These are phyloP conservation scores for Alternaria sp. DNA, from an alignment of 2,329 filamentous ascomycete species.

Conservation along the genomic window DNA sequence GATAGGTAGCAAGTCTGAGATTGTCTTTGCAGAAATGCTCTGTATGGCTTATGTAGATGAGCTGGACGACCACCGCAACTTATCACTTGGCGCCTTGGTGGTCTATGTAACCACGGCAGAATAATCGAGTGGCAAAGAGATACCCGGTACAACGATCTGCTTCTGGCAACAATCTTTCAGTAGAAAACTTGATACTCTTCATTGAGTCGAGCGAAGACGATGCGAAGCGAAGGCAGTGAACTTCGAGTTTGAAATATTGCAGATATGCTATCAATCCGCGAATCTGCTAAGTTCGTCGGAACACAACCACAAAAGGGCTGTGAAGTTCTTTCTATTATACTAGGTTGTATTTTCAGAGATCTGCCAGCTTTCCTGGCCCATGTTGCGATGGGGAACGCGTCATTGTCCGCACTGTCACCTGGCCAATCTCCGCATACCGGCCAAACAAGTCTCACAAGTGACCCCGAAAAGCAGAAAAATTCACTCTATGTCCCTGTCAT, in stretches of 20 bases:
- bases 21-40: no score
- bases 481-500: not conserved
- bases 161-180: not conserved
- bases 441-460: not conserved
- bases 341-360: not conserved
- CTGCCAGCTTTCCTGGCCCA: not conserved
- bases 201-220: not conserved
- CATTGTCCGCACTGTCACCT: constrained; percentile 2
- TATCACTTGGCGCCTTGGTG: not conserved
- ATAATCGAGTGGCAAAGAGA: not conserved
- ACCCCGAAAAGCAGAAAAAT: not conserved
- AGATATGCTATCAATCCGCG: not conserved
- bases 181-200: no score
- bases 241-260: not conserved
- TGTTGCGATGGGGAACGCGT: not conserved
- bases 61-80: not conserved
- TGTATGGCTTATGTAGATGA: not conserved
- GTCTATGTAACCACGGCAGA: not conserved
- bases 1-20: not conserved
- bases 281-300: not conserved
- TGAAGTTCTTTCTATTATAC: not conserved
- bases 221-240: not conserved
- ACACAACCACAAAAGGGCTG: not conserved
- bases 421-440: not conserved
- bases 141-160: no score